phyloP scores from a whole-genome alignment of 2,329 filamentous ascomycete species.

The Verticillium albo-atrum region DNA sequence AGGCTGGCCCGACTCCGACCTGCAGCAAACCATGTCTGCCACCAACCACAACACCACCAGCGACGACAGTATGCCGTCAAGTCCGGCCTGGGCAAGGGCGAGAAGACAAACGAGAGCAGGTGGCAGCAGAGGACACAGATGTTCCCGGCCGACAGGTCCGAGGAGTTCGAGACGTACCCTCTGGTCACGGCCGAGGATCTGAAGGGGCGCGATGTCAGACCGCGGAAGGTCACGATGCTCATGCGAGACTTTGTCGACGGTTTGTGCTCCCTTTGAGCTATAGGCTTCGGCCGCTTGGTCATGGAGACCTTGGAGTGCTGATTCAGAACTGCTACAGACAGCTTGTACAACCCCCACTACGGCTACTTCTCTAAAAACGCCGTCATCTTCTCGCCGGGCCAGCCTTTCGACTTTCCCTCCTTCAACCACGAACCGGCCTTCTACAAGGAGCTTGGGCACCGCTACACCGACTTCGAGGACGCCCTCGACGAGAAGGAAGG shows the following conservation, averaged over 20 bases:
- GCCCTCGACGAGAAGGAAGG: slow-evolving; percentile 65
- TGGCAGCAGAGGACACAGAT: slow-evolving; percentile 84
- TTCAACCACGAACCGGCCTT: slow-evolving; percentile 86
- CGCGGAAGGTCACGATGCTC: slow-evolving; percentile 90
- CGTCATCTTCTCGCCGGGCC: slow-evolving; percentile 89
- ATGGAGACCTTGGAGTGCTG: neutral
- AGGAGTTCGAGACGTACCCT: slow-evolving; percentile 79
- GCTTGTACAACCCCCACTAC: slow-evolving; percentile 89
- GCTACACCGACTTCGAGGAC: slow-evolving; percentile 91
- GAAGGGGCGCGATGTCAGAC: slow-evolving; percentile 67
- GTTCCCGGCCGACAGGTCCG: slow-evolving; percentile 69
- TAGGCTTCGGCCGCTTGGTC: neutral
- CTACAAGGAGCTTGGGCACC: slow-evolving; percentile 66
- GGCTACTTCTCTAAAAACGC: slow-evolving; percentile 96
- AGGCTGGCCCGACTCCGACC: slow-evolving; percentile 18
- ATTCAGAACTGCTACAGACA: slow-evolving; percentile 56
- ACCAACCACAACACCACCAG: slow-evolving; percentile 17
- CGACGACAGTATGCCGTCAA: slow-evolving; percentile 20
- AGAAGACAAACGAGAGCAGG: slow-evolving; percentile 56
- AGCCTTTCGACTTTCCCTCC: slow-evolving; percentile 81
- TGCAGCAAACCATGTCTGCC: slow-evolving; percentile 15
- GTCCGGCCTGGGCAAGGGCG: slow-evolving; percentile 1
- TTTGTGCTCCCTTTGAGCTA: slow-evolving; percentile 30
- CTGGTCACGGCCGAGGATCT: slow-evolving; percentile 80
- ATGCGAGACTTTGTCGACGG: slow-evolving; percentile 97